phyloP scores from a whole-genome alignment of 2,329 filamentous ascomycete species.

The Aspergillus transmontanensis region DNA sequence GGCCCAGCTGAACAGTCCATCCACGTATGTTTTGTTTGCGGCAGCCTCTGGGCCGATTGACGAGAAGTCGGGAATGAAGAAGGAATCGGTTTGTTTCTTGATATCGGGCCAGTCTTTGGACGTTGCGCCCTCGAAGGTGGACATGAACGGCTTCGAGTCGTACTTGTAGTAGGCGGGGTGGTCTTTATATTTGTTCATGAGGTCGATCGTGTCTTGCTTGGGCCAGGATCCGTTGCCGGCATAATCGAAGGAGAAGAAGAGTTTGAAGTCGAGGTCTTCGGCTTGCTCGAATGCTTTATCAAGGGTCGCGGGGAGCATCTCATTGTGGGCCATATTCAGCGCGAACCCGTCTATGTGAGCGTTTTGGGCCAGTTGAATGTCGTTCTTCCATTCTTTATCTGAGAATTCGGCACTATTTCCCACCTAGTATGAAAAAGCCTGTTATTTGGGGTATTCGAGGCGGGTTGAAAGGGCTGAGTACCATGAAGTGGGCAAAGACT shows the following conservation, averaged over 20 bases:
- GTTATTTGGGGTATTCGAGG: not conserved
- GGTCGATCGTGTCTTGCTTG: constrained; percentile 23
- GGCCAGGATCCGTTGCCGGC: constrained; percentile 34
- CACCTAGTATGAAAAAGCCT: constrained; percentile 36
- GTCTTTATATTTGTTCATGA: constrained; percentile 28
- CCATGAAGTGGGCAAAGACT: constrained; percentile 35
- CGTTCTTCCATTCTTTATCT: constrained; percentile 26
- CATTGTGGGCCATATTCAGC: constrained; percentile 38
- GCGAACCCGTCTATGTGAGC: constrained; percentile 45
- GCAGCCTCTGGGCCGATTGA: constrained; percentile 35
- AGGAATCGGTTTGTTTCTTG: constrained; percentile 42
- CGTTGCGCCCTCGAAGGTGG: constrained; percentile 49
- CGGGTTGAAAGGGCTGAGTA: constrained; percentile 2
- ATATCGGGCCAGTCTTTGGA: constrained; percentile 50
- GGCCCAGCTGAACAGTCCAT: constrained; percentile 46
- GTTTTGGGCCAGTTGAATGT: constrained; percentile 37
- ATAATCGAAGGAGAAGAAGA: constrained; percentile 44
- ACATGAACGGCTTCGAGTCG: constrained; percentile 36
- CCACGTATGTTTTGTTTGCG: constrained; percentile 33
- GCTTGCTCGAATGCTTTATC: constrained; percentile 28
- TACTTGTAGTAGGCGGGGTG: constrained; percentile 29
- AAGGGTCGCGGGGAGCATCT: constrained; percentile 23
- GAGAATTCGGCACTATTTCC: constrained; percentile 19
- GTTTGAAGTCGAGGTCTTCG: constrained; percentile 27
- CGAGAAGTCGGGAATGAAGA: constrained; percentile 52